Percentiles rank a stretch among this genome's conserved stretches.
Evolutionary conservation across 2,329 filamentous ascomycete species (phyloP).

Genomic region (Monosporascus sp.): DNA sequence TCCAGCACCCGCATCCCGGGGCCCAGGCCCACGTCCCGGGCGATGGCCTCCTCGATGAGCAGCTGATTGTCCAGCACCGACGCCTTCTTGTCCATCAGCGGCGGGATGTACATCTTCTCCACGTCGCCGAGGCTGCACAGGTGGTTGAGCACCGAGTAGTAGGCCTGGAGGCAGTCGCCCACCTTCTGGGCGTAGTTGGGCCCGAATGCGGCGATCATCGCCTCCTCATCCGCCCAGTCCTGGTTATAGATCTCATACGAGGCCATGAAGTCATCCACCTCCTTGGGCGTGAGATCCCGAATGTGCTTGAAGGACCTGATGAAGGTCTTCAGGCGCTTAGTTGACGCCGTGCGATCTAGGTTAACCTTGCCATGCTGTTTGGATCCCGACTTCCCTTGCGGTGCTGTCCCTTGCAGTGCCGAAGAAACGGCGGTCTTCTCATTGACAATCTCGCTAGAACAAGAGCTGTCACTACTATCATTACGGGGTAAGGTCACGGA

Average conservation of each 20-base stretch:
- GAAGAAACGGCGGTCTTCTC: constrained; percentile 20
- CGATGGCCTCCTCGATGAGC: constrained; percentile 46
- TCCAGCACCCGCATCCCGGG: constrained; percentile 43
- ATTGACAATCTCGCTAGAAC: constrained; percentile 28
- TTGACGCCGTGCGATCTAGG: constrained; percentile 38
- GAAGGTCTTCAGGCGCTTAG: constrained; percentile 45
- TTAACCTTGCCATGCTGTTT: constrained; percentile 13
- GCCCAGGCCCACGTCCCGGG: constrained; percentile 39
- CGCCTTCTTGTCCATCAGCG: constrained; percentile 45
- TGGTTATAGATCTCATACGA: constrained; percentile 53
- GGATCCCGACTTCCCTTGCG: constrained; percentile 2
- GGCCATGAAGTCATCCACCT: constrained; percentile 51
- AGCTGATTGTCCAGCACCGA: constrained; percentile 47
- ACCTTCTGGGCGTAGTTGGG: constrained; percentile 44
- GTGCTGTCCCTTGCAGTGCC: background rate
- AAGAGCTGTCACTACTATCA: constrained; percentile 27
- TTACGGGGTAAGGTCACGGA: constrained; percentile 7
- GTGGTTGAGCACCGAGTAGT: constrained; percentile 50
- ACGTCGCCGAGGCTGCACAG: constrained; percentile 50
- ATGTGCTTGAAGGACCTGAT: constrained; percentile 45
- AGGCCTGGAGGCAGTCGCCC: constrained; percentile 44
- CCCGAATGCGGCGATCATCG: constrained; percentile 43
- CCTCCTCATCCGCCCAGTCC: constrained; percentile 45
- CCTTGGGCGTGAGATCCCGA: constrained; percentile 40
- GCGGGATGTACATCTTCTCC: constrained; percentile 55